Percentiles rank a stretch among this genome's conserved stretches.
phyloP scores from a whole-genome alignment of 164 flowering plant species.

The Aristolochia fimbriata region DNA sequence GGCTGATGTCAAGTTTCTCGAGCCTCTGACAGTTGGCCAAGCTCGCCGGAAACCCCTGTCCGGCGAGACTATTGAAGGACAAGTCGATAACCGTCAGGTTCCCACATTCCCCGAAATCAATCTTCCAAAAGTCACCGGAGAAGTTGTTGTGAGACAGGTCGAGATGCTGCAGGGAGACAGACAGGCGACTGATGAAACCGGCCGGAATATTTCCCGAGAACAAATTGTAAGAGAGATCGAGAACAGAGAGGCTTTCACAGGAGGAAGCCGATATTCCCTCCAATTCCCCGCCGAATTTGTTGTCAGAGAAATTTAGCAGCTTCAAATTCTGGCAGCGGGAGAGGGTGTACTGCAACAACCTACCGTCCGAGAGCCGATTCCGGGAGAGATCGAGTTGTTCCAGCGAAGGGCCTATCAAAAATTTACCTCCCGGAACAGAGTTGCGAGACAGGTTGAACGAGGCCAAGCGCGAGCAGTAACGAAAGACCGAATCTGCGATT shows the following conservation, averaged over 20 bases:
- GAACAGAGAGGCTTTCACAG: slow-evolving; percentile 29
- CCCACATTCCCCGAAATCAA: slow-evolving; percentile 40
- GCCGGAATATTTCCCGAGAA: slow-evolving; percentile 41
- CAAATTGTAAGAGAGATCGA: slow-evolving; percentile 49
- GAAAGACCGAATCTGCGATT: slow-evolving; percentile 18
- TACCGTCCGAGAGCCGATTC: slow-evolving; percentile 38
- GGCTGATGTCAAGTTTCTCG: slow-evolving; percentile 42
- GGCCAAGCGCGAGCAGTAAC: slow-evolving; percentile 28
- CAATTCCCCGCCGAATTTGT: slow-evolving; percentile 38
- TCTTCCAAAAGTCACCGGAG: slow-evolving; percentile 31
- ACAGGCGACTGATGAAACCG: neutral
- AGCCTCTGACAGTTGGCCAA: slow-evolving; percentile 38
- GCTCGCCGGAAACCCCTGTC: slow-evolving; percentile 29
- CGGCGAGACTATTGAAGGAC: slow-evolving; percentile 40
- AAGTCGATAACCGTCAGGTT: slow-evolving; percentile 45
- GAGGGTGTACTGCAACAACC: slow-evolving; percentile 21
- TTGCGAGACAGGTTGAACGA: slow-evolving; percentile 48
- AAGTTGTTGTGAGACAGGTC: slow-evolving; percentile 66
- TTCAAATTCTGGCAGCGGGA: slow-evolving; percentile 35
- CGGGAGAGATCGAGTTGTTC: slow-evolving; percentile 52
- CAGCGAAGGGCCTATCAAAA: slow-evolving; percentile 33
- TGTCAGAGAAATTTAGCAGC: slow-evolving; percentile 45
- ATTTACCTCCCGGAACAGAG: slow-evolving; percentile 26
- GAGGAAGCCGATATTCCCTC: slow-evolving; percentile 11
- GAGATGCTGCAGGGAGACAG: slow-evolving; percentile 19